Evolutionary conservation across 371 early-diverging fungal genomes (phyloP), one percentile per base, ranked within the genome.

Genomic region (Haplosporangium sp.): DNA sequence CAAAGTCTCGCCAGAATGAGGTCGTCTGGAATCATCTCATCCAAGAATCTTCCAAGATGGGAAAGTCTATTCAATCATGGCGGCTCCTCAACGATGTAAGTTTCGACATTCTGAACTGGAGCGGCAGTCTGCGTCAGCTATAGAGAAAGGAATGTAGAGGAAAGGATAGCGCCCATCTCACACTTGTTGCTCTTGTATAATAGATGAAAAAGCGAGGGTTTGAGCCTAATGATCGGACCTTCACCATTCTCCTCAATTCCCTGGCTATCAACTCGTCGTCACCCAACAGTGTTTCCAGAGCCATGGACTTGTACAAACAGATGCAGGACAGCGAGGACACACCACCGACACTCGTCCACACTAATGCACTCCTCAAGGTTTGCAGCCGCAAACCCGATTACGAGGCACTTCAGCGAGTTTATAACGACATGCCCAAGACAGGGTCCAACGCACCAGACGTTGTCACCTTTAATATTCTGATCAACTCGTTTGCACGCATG

Each of bases 1-100:
- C 82, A 14, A 77, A 69, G 55, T 55, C 42, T 48, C 73, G 73
- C 0, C 83, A 82, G 64, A 83, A 69, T 38, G 80, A 73, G 43
- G 82, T 83, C 6, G 85, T 85, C 8, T 85, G 85, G 85, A 85
- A 85, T 50, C 80, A 82, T 52, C 69, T 85, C 23, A 85, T 85
- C 58, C 70, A 75, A 36, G 82, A 80, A 50, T 72, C 72, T 10
- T 81, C 77, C 7, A 65, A 73, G 20, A 37, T 67, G 2, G 70
- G 75, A 62, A 82, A 72, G 61, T 38, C 76, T 11, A 74, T 57
- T 37, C 71, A 69, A 29, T 80, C 81, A 3, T 82, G 75, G 69
- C 62, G 65, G 9, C 55, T 80, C 5, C 47, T 80, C 23, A 80
- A 54, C 45, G 81, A 85, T 71, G 85, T 82, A 75, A 62, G 73